phyloP scores from a whole-genome alignment of 192 early-diverging fungal genomes.

The Lobosporangium transversale region DNA sequence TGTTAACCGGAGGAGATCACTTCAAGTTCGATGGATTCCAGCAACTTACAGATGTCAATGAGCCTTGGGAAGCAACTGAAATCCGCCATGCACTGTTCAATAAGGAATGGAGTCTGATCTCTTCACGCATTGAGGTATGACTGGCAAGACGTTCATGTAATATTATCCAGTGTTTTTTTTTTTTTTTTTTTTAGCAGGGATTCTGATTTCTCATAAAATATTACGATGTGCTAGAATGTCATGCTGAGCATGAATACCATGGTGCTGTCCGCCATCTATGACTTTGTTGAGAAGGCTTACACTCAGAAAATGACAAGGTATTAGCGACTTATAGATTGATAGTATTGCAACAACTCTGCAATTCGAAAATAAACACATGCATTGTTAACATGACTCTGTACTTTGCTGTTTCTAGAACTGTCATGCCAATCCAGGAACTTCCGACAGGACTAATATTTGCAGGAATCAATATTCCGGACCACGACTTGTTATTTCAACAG shows the following conservation, averaged over 20 bases:
- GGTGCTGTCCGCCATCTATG: constrained; percentile 63
- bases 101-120: constrained; percentile 63
- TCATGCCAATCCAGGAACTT: constrained; percentile 70
- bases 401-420: constrained; percentile 36
- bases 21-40: constrained; percentile 67
- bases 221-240: constrained; percentile 57
- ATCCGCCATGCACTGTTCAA: constrained; percentile 61
- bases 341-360: no score
- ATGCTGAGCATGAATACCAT: constrained; percentile 67
- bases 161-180: no score
- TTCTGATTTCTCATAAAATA: no score
- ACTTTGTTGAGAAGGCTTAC: constrained; percentile 71
- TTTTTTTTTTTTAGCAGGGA: no score
- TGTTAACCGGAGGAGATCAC: constrained; percentile 13
- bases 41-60: constrained; percentile 65
- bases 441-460: constrained; percentile 78
- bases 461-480: constrained; percentile 81
- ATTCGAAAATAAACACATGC: constrained; percentile 17
- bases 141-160: background rate
- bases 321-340: no score
- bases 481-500: constrained; percentile 74
- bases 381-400: background rate
- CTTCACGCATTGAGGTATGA: constrained; percentile 57
- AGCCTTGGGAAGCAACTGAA: constrained; percentile 60
- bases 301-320: constrained; percentile 11